phyloP scores from a whole-genome alignment of 306 rosid species.

The Pyrus pyrifolia region DNA sequence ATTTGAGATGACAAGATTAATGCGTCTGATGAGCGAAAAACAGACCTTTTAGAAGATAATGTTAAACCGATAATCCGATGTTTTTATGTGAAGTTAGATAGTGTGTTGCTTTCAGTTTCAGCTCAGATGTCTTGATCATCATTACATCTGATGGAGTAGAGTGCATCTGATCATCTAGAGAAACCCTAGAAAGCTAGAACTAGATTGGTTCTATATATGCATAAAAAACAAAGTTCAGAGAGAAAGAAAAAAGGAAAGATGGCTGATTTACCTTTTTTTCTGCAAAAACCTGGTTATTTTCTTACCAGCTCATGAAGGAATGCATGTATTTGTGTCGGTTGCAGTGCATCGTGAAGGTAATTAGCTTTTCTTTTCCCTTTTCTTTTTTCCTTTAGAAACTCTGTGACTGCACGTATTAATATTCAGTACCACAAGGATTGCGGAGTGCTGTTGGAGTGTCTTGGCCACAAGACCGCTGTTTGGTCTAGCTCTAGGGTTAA shows the following conservation, averaged over 20 bases:
- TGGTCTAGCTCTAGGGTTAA: no score
- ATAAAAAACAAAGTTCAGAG: neutral
- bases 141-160: neutral
- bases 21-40: neutral
- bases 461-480: no score
- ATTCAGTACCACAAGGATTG: neutral
- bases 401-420: neutral
- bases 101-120: neutral
- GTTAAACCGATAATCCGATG: neutral
- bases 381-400: neutral
- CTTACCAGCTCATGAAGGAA: neutral
- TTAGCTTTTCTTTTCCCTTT: neutral
- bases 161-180: conserved; percentile 1
- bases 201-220: neutral
- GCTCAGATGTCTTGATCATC: conserved; percentile 13
- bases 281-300: neutral
- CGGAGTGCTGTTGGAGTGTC: no score
- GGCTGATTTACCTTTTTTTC: neutral
- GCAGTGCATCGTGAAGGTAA: neutral
- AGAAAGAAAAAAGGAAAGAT: neutral
- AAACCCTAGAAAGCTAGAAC: neutral
- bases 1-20: neutral
- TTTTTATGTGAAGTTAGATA: neutral
- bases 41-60: neutral
- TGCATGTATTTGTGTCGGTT: neutral